Evolutionary conservation across 306 rosid species (phyloP).

Genomic region (Malus fusca): DNA sequence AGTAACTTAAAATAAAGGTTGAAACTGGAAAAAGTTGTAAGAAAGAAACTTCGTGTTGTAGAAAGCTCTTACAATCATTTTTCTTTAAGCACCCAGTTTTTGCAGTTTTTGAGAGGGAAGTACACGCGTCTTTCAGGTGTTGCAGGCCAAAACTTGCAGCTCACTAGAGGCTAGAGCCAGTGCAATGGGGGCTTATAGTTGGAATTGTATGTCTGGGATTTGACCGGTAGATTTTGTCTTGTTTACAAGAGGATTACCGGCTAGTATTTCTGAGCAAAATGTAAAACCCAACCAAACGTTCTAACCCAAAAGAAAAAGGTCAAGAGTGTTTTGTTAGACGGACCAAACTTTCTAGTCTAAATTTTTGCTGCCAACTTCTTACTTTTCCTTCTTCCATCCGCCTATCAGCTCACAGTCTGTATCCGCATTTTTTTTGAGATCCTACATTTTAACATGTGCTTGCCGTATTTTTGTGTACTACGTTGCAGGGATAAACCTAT

Average conservation of each 20-base stretch:
- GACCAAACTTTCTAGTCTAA: slow-evolving; percentile 26
- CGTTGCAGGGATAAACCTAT: neutral
- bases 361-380: neutral
- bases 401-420: neutral
- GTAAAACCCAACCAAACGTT: slow-evolving; percentile 28
- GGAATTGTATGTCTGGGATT: slow-evolving; percentile 5
- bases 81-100: neutral
- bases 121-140: neutral
- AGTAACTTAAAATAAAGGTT: neutral
- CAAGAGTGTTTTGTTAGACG: slow-evolving; percentile 9
- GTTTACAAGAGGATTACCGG: neutral
- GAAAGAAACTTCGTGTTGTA: neutral
- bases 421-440: neutral
- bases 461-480: neutral
- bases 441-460: neutral
- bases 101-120: neutral
- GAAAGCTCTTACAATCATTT: neutral
- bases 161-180: neutral
- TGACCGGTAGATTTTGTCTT: slow-evolving; percentile 36
- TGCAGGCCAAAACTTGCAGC: neutral
- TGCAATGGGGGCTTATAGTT: slow-evolving; percentile 4
- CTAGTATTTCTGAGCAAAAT: neutral
- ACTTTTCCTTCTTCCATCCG: neutral
- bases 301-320: neutral
- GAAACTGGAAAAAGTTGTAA: neutral